Evolutionary conservation across 805 yeast species (phyloP).

Genomic region (Pichia nanzhaoensis): DNA sequence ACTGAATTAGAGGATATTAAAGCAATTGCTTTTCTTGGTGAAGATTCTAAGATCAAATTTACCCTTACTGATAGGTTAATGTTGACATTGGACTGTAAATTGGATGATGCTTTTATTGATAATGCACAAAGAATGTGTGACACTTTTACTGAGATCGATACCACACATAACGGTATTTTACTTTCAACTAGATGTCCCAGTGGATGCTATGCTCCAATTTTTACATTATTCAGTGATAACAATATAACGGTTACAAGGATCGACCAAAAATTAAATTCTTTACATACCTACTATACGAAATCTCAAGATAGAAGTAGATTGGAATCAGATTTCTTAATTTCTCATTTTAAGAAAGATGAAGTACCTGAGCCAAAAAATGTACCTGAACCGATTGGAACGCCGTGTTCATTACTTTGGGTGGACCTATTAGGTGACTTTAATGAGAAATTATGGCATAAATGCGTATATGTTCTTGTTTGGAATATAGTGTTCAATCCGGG

Average conservation of each 20-base stretch:
- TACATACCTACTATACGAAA: constrained; percentile 71
- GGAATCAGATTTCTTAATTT: constrained; percentile 55
- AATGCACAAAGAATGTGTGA: constrained; percentile 42
- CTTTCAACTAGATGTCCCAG: constrained; percentile 52
- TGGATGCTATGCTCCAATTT: constrained; percentile 54
- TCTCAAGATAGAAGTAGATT: constrained; percentile 59
- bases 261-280: constrained; percentile 43
- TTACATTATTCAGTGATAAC: constrained; percentile 45
- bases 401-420: constrained; percentile 69
- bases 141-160: constrained; percentile 25
- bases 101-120: constrained; percentile 35
- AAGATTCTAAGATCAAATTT: constrained; percentile 47
- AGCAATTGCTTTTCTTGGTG: constrained; percentile 45
- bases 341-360: constrained; percentile 16
- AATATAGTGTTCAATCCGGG: constrained; percentile 53
- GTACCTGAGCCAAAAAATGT: constrained; percentile 16
- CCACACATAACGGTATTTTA: constrained; percentile 43
- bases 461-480: constrained; percentile 41
- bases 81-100: constrained; percentile 33
- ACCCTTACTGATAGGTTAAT: constrained; percentile 48
- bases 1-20: constrained; percentile 46
- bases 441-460: constrained; percentile 49
- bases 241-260: constrained; percentile 42
- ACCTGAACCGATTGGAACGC: constrained; percentile 51
- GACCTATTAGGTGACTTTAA: constrained; percentile 59